These are phyloP conservation scores for Boechera stricta DNA, from an alignment of 345 rosid species.

Conservation along the genomic window DNA sequence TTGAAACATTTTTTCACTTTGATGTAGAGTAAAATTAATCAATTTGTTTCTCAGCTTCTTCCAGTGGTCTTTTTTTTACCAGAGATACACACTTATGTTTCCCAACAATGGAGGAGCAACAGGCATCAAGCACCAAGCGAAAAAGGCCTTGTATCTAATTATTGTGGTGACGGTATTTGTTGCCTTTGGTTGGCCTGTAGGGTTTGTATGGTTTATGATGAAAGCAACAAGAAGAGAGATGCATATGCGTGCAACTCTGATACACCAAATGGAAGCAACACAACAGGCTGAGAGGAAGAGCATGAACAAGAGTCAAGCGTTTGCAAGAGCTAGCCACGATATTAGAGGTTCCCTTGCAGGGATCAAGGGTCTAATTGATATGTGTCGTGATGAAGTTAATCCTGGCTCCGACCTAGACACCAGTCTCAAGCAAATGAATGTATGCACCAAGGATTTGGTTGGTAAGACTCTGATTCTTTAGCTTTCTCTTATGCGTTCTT, in stretches of 20 bases:
- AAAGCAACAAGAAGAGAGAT: conserved; percentile 56
- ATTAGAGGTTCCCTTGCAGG: conserved; percentile 70
- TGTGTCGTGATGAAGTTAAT: conserved; percentile 49
- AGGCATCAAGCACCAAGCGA: conserved; percentile 23
- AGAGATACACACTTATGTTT: conserved; percentile 64
- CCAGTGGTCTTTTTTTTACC: not conserved
- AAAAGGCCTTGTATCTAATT: not conserved
- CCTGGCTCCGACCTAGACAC: conserved; percentile 54
- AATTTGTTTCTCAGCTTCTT: conserved; percentile 13
- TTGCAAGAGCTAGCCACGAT: conserved; percentile 82
- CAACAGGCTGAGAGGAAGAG: conserved; percentile 74
- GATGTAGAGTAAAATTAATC: not conserved
- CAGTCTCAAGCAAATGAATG: conserved; percentile 54
- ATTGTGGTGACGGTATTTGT: conserved; percentile 38
- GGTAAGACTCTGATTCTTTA: conserved; percentile 49
- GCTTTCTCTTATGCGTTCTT: not conserved
- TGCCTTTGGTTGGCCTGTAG: conserved; percentile 40
- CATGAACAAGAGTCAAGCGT: conserved; percentile 73
- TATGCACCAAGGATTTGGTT: conserved; percentile 58
- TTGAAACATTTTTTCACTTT: not conserved
- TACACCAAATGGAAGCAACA: conserved; percentile 80
- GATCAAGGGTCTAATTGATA: conserved; percentile 60
- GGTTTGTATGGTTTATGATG: conserved; percentile 48
- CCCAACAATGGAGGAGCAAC: conserved; percentile 43
- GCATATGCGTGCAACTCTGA: conserved; percentile 55